phyloP scores from a whole-genome alignment of 441 rosid species.

The Pelargonium fulgidum region DNA sequence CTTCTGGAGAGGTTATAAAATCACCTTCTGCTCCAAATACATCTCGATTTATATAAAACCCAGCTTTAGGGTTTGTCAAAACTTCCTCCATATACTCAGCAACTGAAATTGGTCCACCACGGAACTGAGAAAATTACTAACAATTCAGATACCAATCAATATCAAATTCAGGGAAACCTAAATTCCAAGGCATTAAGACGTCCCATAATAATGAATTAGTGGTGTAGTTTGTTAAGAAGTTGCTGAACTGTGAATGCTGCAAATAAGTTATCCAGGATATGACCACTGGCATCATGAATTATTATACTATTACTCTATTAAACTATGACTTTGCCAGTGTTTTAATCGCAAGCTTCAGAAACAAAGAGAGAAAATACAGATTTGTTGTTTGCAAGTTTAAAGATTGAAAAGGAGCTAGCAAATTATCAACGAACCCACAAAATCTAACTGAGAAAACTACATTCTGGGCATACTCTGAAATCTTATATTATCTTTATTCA shows the following conservation, averaged over 20 bases:
- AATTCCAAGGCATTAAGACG: background rate
- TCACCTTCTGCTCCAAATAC: constrained; percentile 91
- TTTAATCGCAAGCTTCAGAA: background rate
- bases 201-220: background rate
- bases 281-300: background rate
- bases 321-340: background rate
- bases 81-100: constrained; percentile 98
- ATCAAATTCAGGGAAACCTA: background rate
- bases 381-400: background rate
- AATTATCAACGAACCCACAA: no score
- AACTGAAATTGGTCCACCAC: constrained; percentile 86
- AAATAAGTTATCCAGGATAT: background rate
- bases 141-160: background rate
- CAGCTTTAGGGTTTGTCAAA: constrained; percentile 80
- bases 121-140: constrained; percentile 48
- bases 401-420: no score
- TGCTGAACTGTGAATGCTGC: background rate
- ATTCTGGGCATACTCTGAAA: no score
- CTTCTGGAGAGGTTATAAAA: constrained; percentile 97
- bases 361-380: background rate
- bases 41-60: constrained; percentile 82
- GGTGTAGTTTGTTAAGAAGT: background rate
- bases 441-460: no score
- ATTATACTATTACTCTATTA: background rate
- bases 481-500: background rate